Evolutionary conservation across 371 early-diverging fungal species (phyloP), one percentile per base, ranked within the genome.

Genomic region (Funneliformis caledonium): DNA sequence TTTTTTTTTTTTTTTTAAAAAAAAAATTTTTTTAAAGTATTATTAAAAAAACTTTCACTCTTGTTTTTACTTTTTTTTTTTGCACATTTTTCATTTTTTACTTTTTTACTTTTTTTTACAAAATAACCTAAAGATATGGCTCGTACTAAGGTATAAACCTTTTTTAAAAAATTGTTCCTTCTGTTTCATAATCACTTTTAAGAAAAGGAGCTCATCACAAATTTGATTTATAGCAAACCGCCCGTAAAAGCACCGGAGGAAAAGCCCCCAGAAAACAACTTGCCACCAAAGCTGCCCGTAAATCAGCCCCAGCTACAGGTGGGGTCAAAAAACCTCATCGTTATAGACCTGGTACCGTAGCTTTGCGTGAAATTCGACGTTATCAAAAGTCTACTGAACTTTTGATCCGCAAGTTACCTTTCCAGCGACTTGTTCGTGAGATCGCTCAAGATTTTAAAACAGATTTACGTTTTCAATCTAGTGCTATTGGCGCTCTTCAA

Each of bases 401-500:
- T 74, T 91, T 99, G 86, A 97, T 99, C 88, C 94, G 98, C 92
- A 98, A 97, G 92, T 48, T 74, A 26, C 70, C 65, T 78, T 78
- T 76, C 37, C 98, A 98, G 90, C 94, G 96, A 84, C 93, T 98
- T 65, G 97, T 98, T 56, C 92, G 97, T 86, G 96, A 96, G 84
- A 95, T 97, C 78, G 96, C 96, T 85, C 94, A 95, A 88, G 95
- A 96, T 88, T 95, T 96, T 89, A 98, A 97, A 92, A 95, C 96
- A 69, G 98, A 98, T 85, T 90, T 99, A 61, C 94, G 98, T 83
- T 99, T 98, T 93, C 97, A 98, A 90, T 95, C 95, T 69, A 95
- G 96, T 73, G 98, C 98, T 82, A 96, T 99, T 84, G 96, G 95
- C 83, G 97, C 98, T 60, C 94, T 99, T 56, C 99, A 99, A 90